phyloP scores from a whole-genome alignment of 805 yeast genomes.

The Candida coleopterorum region DNA sequence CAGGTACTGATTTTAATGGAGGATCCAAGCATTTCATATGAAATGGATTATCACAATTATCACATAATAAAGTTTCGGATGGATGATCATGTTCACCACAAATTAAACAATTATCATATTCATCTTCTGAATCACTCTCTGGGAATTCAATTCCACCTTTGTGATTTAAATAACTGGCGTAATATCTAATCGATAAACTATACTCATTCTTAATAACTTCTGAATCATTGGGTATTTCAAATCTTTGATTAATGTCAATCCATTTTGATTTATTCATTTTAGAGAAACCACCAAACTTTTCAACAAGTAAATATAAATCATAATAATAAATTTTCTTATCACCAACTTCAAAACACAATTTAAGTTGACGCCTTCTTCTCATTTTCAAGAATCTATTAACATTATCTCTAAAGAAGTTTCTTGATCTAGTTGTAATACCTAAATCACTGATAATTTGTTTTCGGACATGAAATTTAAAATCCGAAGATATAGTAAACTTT shows the following conservation, averaged over 20 bases:
- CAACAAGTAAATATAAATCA: constrained; percentile 34
- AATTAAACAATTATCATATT: constrained; percentile 39
- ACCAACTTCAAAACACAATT: constrained; percentile 17
- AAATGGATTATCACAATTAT: constrained; percentile 65
- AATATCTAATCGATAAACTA: constrained; percentile 20
- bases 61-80: constrained; percentile 54
- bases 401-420: constrained; percentile 59
- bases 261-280: constrained; percentile 17
- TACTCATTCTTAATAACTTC: constrained; percentile 20
- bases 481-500: constrained; percentile 49
- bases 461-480: constrained; percentile 62
- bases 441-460: constrained; percentile 64
- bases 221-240: constrained; percentile 17
- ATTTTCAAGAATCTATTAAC: constrained; percentile 52
- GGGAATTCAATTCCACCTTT: constrained; percentile 26
- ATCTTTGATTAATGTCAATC: constrained; percentile 18
- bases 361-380: constrained; percentile 27
- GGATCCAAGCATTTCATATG: constrained; percentile 68
- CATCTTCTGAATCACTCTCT: constrained; percentile 26
- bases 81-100: constrained; percentile 48
- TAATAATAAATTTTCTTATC: constrained; percentile 25
- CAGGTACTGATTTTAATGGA: constrained; percentile 48
- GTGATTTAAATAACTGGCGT: constrained; percentile 27
- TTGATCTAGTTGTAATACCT: constrained; percentile 56
- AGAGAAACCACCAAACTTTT: constrained; percentile 18